These are phyloP conservation scores for Acacia confusa DNA, from an alignment of 306 rosid genomes.

Conservation along the genomic window DNA sequence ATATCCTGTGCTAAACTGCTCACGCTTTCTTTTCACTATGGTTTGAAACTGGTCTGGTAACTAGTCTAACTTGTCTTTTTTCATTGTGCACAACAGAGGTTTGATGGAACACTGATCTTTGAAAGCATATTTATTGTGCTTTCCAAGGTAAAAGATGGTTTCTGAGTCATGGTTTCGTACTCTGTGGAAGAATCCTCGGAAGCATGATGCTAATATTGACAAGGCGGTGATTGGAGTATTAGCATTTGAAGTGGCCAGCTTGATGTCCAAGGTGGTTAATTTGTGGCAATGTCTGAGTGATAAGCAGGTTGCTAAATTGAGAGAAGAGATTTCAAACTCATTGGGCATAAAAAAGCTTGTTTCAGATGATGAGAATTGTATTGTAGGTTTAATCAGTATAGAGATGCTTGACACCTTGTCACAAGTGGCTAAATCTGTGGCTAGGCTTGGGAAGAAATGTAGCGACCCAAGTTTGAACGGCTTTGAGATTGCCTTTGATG, in stretches of 20 bases:
- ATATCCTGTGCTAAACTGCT: constrained; percentile 8
- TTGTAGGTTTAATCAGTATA: constrained; percentile 59
- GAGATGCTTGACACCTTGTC: constrained; percentile 76
- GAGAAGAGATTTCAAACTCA: constrained; percentile 77
- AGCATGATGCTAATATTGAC: constrained; percentile 55
- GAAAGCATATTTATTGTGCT: constrained; percentile 33
- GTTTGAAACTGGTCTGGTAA: constrained; percentile 23
- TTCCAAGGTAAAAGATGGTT: constrained; percentile 62
- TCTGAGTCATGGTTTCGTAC: constrained; percentile 82
- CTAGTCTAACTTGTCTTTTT: constrained; percentile 24
- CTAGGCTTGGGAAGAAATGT: constrained; percentile 84
- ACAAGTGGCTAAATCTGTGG: constrained; percentile 76
- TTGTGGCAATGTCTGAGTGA: constrained; percentile 85
- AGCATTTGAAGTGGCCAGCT: constrained; percentile 92
- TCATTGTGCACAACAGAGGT: constrained; percentile 35
- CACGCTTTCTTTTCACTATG: constrained; percentile 5
- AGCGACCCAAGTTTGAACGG: constrained; percentile 67
- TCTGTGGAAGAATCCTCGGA: constrained; percentile 77
- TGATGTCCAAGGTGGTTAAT: constrained; percentile 92
- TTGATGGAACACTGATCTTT: constrained; percentile 42
- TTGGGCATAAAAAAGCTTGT: constrained; percentile 77
- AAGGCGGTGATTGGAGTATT: constrained; percentile 77
- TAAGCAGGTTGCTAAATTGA: constrained; percentile 68
- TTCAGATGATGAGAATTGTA: constrained; percentile 71
- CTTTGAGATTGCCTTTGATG: constrained; percentile 60